Percentiles rank a stretch among this genome's conserved stretches.
These are phyloP conservation scores for Ceratocystis colombiana DNA, from an alignment of 2,329 filamentous ascomycete genomes.

Conservation along the genomic window DNA sequence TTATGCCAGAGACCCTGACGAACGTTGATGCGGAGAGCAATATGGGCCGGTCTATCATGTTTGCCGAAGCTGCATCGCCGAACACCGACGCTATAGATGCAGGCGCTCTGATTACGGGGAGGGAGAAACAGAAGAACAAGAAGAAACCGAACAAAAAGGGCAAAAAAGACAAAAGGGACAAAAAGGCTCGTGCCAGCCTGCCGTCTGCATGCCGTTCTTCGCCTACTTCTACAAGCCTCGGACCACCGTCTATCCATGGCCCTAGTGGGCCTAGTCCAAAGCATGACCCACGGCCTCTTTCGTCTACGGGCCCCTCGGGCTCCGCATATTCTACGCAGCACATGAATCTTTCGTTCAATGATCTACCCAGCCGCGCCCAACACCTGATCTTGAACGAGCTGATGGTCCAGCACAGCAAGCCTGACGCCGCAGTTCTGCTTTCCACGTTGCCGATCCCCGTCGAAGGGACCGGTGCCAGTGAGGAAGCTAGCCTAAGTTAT, in stretches of 20 bases:
- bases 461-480: conserved; percentile 63
- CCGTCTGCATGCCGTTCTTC: background rate
- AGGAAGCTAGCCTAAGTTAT: conserved; percentile 61
- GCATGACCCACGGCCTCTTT: background rate
- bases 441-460: conserved; percentile 74
- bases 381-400: conserved; percentile 81
- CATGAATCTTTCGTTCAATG: conserved; percentile 70
- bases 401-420: conserved; percentile 54
- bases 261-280: background rate
- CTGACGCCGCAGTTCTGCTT: conserved; percentile 65
- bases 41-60: conserved; percentile 61
- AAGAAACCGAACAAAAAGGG: background rate
- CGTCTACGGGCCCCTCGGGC: background rate
- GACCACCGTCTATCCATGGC: background rate
- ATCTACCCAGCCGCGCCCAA: conserved; percentile 72
- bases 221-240: background rate
- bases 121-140: background rate
- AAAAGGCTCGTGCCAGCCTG: background rate
- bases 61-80: conserved; percentile 42
- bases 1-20: conserved; percentile 60
- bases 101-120: too few relatives aligned
- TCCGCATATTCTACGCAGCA: conserved; percentile 49
- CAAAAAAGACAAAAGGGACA: background rate
- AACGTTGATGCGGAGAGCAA: conserved; percentile 51
- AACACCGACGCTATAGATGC: background rate